Conservation (phyloP, 441 rosid species). For the Brassica balearica region DNA sequence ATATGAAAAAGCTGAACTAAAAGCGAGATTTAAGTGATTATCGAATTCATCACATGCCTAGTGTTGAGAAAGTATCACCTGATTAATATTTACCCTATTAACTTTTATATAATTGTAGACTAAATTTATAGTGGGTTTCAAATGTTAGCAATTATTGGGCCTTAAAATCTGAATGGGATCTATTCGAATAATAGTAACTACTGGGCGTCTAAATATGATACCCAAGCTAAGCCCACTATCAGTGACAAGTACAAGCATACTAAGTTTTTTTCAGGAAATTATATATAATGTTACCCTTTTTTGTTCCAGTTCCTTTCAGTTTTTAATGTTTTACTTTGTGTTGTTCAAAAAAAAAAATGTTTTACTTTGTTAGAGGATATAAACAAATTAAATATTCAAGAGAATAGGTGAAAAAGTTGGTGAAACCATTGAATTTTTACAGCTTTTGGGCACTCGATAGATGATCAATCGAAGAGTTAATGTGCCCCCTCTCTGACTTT, state of each 20-base stretch:
- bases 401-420: constrained; percentile 16
- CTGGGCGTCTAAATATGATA: constrained; percentile 14
- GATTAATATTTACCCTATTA: not conserved
- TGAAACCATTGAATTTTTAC: constrained; percentile 10
- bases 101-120: not conserved
- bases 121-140: not conserved
- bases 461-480: constrained; percentile 11
- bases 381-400: not conserved
- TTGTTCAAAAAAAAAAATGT: too few relatives aligned
- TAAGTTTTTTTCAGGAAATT: not conserved
- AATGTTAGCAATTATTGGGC: not conserved
- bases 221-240: constrained; percentile 5
- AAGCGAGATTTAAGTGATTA: not conserved
- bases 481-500: constrained; percentile 8
- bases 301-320: not conserved
- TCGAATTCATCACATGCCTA: not conserved
- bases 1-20: not conserved
- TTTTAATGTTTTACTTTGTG: not conserved
- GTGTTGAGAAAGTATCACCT: not conserved
- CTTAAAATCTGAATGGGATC: not conserved
- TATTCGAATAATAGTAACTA: not conserved
- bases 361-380: not conserved
- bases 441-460: constrained; percentile 25
- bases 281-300: not conserved
- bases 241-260: not conserved